These are phyloP conservation scores for Castanopsis chinensis DNA, from an alignment of 306 rosid genomes.

Conservation along the genomic window DNA sequence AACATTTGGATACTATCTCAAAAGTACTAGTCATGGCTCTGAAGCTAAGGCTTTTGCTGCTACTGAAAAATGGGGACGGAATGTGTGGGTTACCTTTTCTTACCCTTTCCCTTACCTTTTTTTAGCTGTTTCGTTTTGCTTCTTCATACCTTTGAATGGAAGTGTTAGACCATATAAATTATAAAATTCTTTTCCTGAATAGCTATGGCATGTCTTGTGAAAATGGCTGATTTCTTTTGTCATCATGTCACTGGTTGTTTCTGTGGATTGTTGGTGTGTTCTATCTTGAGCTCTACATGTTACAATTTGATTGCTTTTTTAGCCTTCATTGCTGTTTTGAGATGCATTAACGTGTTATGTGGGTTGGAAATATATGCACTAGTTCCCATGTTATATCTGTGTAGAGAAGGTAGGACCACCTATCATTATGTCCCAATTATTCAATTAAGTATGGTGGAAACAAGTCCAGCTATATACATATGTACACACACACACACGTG, in stretches of 20 bases:
- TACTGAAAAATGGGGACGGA: constrained; percentile 93
- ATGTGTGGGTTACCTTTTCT: constrained; percentile 63
- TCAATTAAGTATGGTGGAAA: background rate
- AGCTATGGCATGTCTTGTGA: background rate
- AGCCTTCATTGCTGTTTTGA: background rate
- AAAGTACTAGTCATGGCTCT: constrained; percentile 82
- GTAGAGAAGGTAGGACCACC: background rate
- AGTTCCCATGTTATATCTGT: background rate
- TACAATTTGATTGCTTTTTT: background rate
- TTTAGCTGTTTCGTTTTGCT: constrained; percentile 3
- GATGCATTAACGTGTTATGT: background rate
- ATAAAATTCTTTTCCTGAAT: background rate
- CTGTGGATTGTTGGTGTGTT: background rate
- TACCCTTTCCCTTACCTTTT: background rate
- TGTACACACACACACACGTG: background rate
- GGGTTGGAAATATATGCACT: background rate
- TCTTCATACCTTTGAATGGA: constrained; percentile 1
- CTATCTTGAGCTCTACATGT: background rate
- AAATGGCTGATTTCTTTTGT: background rate
- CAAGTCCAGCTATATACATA: background rate
- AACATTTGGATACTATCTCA: constrained; percentile 71
- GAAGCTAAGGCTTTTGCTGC: constrained; percentile 83
- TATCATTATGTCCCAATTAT: background rate
- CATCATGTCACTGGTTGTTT: background rate
- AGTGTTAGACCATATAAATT: background rate